Conservation (phyloP, 2,329 filamentous ascomycete genomes). For the Penicillium hordei region DNA sequence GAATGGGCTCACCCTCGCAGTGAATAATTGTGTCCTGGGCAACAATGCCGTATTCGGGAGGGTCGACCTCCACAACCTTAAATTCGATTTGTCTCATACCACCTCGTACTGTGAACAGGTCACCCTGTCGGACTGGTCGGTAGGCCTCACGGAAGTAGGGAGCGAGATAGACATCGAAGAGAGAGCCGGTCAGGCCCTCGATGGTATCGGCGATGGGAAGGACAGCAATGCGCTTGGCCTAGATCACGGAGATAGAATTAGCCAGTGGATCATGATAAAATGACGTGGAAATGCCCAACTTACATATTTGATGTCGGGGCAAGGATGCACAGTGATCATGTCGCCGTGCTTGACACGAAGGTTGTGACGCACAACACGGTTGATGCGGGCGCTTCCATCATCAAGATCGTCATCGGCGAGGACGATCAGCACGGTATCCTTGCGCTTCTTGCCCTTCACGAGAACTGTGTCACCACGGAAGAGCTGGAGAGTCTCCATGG, state of each 20-base stretch:
- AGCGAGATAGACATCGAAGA: constrained; percentile 98
- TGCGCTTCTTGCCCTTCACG: constrained; percentile 99
- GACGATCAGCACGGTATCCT: constrained; percentile 97
- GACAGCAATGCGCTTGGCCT: constrained; percentile 99
- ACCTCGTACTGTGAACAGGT: constrained; percentile 94
- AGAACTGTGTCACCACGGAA: constrained; percentile 98
- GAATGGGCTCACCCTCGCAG: constrained; percentile 94
- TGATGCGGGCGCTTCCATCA: constrained; percentile 94
- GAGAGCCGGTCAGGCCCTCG: constrained; percentile 93
- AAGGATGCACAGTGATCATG: constrained; percentile 94
- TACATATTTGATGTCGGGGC: constrained; percentile 99
- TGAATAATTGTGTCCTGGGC: constrained; percentile 99
- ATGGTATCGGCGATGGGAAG: constrained; percentile 97
- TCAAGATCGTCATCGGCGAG: constrained; percentile 96
- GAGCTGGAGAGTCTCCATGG: constrained; percentile 96
- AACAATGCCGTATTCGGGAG: constrained; percentile 97
- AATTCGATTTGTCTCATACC: constrained; percentile 99
- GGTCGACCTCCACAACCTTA: constrained; percentile 98
- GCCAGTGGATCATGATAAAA: constrained; percentile 9
- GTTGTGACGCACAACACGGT: constrained; percentile 98
- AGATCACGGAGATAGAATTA: constrained; percentile 22
- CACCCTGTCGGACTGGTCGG: constrained; percentile 92
- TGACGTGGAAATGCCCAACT: constrained; percentile 42
- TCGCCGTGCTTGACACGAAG: constrained; percentile 98
- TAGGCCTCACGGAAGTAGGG: constrained; percentile 99